Evolutionary conservation across 2,329 filamentous ascomycete genomes (phyloP), one percentile per base, ranked within the genome.

Genomic region (Sporothrix phasma): DNA sequence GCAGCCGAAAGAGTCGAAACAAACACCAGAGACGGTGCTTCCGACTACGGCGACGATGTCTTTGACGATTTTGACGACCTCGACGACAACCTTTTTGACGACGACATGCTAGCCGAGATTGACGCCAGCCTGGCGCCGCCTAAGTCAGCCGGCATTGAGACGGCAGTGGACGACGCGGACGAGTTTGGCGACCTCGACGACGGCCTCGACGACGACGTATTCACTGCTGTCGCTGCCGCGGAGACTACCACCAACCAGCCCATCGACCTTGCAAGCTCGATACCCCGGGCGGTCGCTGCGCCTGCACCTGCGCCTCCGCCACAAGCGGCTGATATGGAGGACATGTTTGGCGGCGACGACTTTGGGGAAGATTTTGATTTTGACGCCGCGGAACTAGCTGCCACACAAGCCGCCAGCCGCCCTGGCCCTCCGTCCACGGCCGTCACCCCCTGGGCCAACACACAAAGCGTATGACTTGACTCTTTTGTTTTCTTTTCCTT

Each of bases 281-380:
- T 56, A 13, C 61, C 65, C 26, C 31, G 34, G 64, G 5, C 45
- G 5, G 11, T 19, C 22, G 24, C 61, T 8, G 17, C 24, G 17
- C 39, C 45, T 26, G 66, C 70, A 62, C 61, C 46, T 29, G 34
- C 60, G 6, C 39, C 64, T 67, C 31, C 3, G 24, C 31, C n/a
- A 17, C 54, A 69, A 71, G 61, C 72, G 24, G 68, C 67, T 15
- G 70, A 71, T 39, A 70, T 71, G 61, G 77, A 80, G 46, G 78
- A 79, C 67, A 72, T 77, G 45, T 85, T 82, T 69, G 88, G 84
- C 65, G 89, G 91, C 76, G 91, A 91, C 24, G 56, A 59, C 70
- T 90, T 90, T 78, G 88, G 86, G 54, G 83, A 81, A 68, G 78
- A 84, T 69, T 81, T 86, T 74, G 91, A 96, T 74, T 88, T 90